Evolutionary conservation across 306 rosid species (phyloP).

Genomic region (Ceratonia siliqua): DNA sequence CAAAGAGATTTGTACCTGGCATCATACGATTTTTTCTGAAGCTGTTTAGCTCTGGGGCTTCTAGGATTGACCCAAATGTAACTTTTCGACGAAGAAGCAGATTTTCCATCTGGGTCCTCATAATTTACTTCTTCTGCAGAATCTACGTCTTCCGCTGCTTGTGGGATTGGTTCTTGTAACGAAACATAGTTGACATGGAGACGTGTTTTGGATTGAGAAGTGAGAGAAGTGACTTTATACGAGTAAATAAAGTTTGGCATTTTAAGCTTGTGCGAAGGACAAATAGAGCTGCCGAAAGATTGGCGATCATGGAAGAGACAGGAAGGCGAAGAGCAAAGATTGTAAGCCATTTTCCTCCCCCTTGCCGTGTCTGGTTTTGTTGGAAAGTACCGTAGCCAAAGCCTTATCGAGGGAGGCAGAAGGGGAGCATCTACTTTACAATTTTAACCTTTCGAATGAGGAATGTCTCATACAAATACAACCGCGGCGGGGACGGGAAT

Average conservation of each 20-base stretch:
- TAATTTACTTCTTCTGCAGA: slow-evolving; percentile 21
- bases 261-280: slow-evolving; percentile 34
- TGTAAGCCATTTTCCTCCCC: slow-evolving; percentile 59
- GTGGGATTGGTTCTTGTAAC: slow-evolving; percentile 49
- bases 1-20: slow-evolving; percentile 59
- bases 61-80: slow-evolving; percentile 89
- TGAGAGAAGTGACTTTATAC: slow-evolving; percentile 31
- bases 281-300: slow-evolving; percentile 33
- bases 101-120: slow-evolving; percentile 42
- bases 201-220: slow-evolving; percentile 35
- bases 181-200: slow-evolving; percentile 64
- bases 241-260: slow-evolving; percentile 28
- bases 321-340: slow-evolving; percentile 62
- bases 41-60: slow-evolving; percentile 77
- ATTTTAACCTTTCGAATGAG: not conserved
- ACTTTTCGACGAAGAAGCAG: slow-evolving; percentile 45
- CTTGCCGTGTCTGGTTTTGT: not conserved
- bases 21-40: slow-evolving; percentile 57
- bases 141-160: slow-evolving; percentile 31
- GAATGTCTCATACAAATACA: not conserved
- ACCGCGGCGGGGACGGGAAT: not conserved
- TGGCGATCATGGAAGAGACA: slow-evolving; percentile 55
- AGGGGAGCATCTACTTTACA: not conserved
- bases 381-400: not conserved
- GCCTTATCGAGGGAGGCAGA: slow-evolving; percentile 35